Evolutionary conservation across 495 filamentous ascomycete species (phyloP).

Genomic region (Neurospora cerealis): DNA sequence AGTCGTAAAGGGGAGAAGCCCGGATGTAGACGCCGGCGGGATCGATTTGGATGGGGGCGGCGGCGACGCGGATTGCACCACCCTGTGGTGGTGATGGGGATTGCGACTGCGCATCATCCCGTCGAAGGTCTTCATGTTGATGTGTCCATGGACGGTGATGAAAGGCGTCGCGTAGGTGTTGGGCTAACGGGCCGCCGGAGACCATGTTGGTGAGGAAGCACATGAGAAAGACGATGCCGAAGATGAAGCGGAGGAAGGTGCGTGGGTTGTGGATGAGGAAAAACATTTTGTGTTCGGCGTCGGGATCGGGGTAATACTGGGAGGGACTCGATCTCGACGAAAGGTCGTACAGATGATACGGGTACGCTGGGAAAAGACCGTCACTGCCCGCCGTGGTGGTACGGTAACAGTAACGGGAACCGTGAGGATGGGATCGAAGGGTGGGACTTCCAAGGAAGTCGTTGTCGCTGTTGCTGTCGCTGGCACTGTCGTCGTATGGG

Average conservation of each 20-base stretch:
- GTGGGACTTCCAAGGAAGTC: not conserved
- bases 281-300: not conserved
- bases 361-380: not conserved
- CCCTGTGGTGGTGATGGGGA: not conserved
- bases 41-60: constrained; percentile 19
- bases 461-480: not conserved
- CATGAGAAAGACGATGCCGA: not conserved
- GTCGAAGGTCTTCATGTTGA: not conserved
- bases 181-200: not conserved
- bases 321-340: not conserved
- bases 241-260: not conserved
- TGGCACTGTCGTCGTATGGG: not conserved
- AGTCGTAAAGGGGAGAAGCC: constrained; percentile 26
- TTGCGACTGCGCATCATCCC: not conserved
- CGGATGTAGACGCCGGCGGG: constrained; percentile 37
- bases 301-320: not conserved
- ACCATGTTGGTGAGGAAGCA: not conserved
- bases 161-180: not conserved
- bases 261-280: not conserved
- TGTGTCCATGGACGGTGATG: not conserved
- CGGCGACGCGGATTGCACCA: not conserved
- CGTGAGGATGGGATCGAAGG: not conserved
- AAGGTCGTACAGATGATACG: not conserved
- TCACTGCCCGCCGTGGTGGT: not conserved
- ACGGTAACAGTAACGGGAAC: not conserved